Evolutionary conservation across 768 basidiomycete species (phyloP).

Genomic region (Mycena polygramma): DNA sequence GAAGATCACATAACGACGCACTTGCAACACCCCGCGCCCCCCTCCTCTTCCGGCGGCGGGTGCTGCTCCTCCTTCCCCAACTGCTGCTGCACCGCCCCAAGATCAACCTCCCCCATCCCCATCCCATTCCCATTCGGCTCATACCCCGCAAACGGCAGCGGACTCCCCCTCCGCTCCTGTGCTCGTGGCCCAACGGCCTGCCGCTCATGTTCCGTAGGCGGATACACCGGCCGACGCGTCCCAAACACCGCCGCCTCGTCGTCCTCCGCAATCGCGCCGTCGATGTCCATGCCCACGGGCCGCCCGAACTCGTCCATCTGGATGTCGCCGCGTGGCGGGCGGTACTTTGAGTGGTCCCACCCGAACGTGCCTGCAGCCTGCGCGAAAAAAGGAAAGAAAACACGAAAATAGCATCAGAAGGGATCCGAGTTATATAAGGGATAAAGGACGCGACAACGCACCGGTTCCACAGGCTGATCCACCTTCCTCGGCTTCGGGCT

Average conservation of each 20-base stretch:
- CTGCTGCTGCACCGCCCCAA: constrained; percentile 48
- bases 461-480: constrained; percentile 65
- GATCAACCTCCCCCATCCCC: constrained; percentile 32
- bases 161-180: constrained; percentile 69
- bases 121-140: constrained; percentile 30
- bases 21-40: constrained; percentile 78
- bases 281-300: too few relatives aligned
- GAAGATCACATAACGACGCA: constrained; percentile 84
- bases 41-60: constrained; percentile 64
- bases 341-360: constrained; percentile 80
- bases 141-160: constrained; percentile 77
- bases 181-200: constrained; percentile 41
- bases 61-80: constrained; percentile 42
- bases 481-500: constrained; percentile 66
- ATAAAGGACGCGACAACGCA: too few relatives aligned
- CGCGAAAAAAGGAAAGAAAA: too few relatives aligned
- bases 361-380: constrained; percentile 90
- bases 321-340: constrained; percentile 66
- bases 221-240: constrained; percentile 19
- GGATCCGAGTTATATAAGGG: too few relatives aligned
- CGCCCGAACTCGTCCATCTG: constrained; percentile 79
- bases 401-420: too few relatives aligned
- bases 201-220: constrained; percentile 41
- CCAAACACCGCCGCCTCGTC: constrained; percentile 35
- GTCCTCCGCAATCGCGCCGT: constrained; percentile 19